A percentile compares a stretch with the other conserved stretches of the same genome.
phyloP scores from a whole-genome alignment of 2,329 filamentous ascomycete species.

The Colletotrichum trifolii region DNA sequence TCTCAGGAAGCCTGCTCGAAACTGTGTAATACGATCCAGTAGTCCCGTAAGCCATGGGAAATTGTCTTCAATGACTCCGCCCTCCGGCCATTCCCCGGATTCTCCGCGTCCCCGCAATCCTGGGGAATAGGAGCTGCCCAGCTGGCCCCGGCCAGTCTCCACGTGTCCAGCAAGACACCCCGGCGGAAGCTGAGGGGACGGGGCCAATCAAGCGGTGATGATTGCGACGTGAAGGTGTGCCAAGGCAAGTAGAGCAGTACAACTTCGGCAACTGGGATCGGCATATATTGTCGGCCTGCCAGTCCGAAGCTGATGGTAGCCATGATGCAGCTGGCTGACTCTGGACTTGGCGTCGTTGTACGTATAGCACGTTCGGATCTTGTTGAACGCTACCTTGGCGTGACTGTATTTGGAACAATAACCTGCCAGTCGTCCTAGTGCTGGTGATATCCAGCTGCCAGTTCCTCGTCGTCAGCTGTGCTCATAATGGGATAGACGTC shows the following conservation, averaged over 20 bases:
- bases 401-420: no score
- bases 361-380: no score
- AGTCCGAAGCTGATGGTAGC: background rate
- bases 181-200: background rate
- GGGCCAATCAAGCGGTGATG: constrained; percentile 15
- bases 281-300: constrained; percentile 13
- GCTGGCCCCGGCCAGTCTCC: constrained; percentile 15
- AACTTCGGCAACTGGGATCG: constrained; percentile 34
- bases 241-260: constrained; percentile 17
- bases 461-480: no score
- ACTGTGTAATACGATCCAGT: background rate
- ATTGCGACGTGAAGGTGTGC: constrained; percentile 17
- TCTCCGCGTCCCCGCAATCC: constrained; percentile 30
- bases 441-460: no score
- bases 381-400: no score
- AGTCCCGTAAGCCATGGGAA: background rate
- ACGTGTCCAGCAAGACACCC: constrained; percentile 20
- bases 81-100: constrained; percentile 20
- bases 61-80: background rate
- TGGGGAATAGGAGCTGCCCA: constrained; percentile 22
- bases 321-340: background rate
- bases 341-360: no score
- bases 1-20: no score
- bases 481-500: no score
- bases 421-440: no score